Evolutionary conservation across 75 land plant species (phyloP), one percentile per base, ranked within the genome.

Genomic region (Ceratopteris richardii): DNA sequence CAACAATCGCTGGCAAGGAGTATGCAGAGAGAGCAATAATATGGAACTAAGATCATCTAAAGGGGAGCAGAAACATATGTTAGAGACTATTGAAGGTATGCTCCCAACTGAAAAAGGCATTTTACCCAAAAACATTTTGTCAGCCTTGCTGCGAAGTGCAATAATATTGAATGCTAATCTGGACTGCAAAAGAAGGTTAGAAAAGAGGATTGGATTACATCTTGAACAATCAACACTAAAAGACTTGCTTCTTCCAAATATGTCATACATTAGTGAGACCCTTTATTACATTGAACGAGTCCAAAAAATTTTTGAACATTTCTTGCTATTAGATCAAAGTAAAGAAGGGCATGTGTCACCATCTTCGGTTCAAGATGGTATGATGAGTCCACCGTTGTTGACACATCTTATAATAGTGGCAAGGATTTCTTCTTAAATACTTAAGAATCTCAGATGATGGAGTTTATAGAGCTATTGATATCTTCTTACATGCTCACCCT

Each of bases 191-290:
- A 51, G 48, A n/a, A 59, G 56, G 16, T 57, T 87, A 63, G 92
- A 87, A 76, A 72, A 36, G 74, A 84, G 66, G 65, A 84, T 84
- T 40, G 92, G 73, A 21, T 44, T 62, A 43, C 80, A 84, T 55
- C 68, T 87, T 46, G 88, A 87, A 30, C 69, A 61, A 44, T 88
- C 88, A n/a, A 62, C 74, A 2, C 54, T 87, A 18, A 88, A 87
- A 57, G 88, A 87, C 65, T 64, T 87, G 19, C 62, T 87, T 40
- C 69, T 87, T n/a, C 92, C 92, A 25, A 87, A 84, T 57, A 84
- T 81, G 51, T 87, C 92, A 9, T n/a, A n/a, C n/a, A 65, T 67
- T 40, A 68, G 68, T 13, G 93, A 88, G 51, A 88, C 93, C 0
- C 68, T 88, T 12, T 88, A 88, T 55, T 89, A 88, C 63, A 77